A percentile compares a stretch with the other conserved stretches of the same genome.
phyloP scores from a whole-genome alignment of 345 rosid species.

The Reutealis trisperma region DNA sequence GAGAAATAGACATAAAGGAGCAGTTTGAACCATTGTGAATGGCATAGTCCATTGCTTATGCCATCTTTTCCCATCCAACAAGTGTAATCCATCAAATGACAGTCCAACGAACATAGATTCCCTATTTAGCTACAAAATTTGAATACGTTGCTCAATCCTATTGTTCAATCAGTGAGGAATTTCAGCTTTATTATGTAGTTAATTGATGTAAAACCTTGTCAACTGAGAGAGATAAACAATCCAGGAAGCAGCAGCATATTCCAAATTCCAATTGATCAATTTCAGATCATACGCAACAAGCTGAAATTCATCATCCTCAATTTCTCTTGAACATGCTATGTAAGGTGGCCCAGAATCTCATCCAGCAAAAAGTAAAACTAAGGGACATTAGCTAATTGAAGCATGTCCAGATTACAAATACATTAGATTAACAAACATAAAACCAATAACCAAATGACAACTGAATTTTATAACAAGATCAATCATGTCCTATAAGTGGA shows the following conservation, averaged over 20 bases:
- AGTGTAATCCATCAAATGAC: not conserved
- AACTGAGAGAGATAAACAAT: too few species aligned
- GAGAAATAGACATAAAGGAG: not conserved
- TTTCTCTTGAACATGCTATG: not conserved
- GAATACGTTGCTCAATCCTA: not conserved
- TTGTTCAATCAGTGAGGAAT: too few species aligned
- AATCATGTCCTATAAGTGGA: constrained; percentile 1
- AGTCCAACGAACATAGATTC: not conserved
- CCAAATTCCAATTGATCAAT: not conserved
- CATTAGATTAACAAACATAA: not conserved
- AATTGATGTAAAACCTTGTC: not conserved
- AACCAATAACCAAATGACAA: not conserved
- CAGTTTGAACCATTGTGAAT: not conserved
- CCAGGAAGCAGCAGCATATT: not conserved
- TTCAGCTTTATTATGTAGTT: not conserved
- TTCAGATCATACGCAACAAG: not conserved
- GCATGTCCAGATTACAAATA: not conserved
- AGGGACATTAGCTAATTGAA: not conserved
- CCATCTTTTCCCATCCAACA: too few species aligned
- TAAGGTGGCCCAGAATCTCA: not conserved
- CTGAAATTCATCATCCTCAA: not conserved
- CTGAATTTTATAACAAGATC: not conserved
- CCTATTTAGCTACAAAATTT: not conserved
- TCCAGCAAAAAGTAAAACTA: not conserved
- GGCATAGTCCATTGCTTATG: too few species aligned